These are phyloP conservation scores for Lathyrus tuberosus DNA, from an alignment of 306 rosid genomes.

Conservation along the genomic window DNA sequence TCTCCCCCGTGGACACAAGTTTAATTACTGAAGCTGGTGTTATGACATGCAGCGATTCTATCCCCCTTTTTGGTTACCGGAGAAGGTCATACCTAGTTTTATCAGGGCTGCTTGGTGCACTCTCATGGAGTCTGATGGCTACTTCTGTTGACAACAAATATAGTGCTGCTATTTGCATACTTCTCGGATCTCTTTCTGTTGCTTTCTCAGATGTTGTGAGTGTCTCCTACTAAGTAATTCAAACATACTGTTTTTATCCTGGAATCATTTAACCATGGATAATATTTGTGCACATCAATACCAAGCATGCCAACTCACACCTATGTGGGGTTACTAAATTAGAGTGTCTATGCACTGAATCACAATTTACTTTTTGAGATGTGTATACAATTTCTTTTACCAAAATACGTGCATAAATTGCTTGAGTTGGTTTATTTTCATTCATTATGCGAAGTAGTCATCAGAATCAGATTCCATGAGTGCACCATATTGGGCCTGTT, in stretches of 20 bases:
- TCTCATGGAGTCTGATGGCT: constrained; percentile 95
- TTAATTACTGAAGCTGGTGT: constrained; percentile 15
- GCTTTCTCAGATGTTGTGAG: constrained; percentile 99
- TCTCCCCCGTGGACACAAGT: neutral
- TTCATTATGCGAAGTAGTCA: neutral
- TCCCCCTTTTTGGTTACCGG: constrained; percentile 97
- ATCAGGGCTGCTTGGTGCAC: constrained; percentile 96
- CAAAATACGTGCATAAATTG: constrained; percentile 4
- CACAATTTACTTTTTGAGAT: constrained; percentile 1
- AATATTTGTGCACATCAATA: constrained; percentile 19
- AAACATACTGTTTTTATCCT: constrained; percentile 8
- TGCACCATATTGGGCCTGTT: too few species aligned
- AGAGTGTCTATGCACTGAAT: neutral
- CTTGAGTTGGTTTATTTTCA: neutral
- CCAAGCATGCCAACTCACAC: constrained; percentile 4
- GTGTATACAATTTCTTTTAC: neutral
- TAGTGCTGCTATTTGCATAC: constrained; percentile 82
- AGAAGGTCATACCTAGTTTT: constrained; percentile 92
- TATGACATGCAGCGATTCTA: constrained; percentile 77
- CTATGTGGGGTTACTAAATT: constrained; percentile 13
- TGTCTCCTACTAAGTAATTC: constrained; percentile 29
- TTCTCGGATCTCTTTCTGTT: constrained; percentile 94
- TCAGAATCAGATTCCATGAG: too few species aligned
- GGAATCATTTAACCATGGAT: neutral
- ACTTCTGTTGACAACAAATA: constrained; percentile 79